Conservation (phyloP, 371 early-diverging fungal species). For the Mortierella sp. region DNA sequence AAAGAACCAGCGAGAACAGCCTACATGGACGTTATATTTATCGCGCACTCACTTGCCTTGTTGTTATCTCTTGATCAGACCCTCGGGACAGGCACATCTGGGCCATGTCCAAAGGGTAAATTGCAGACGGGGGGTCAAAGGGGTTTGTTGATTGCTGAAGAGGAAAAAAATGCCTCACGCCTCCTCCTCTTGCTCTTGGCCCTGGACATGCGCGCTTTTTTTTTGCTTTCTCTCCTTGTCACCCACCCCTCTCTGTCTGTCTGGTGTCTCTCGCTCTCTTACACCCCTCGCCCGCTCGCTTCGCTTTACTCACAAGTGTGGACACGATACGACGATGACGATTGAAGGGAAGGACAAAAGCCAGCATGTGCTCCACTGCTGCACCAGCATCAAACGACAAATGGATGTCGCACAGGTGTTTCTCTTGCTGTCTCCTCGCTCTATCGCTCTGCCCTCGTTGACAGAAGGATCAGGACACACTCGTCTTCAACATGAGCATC, state of each 20-base stretch:
- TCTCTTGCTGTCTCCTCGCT: too few species aligned
- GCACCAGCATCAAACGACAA: neutral
- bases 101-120: neutral
- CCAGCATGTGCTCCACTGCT: neutral
- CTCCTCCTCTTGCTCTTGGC: neutral
- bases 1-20: neutral
- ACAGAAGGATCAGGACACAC: too few species aligned
- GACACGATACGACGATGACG: neutral
- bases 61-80: neutral
- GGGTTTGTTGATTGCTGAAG: neutral
- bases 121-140: neutral
- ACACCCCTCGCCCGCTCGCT: neutral
- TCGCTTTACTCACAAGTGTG: neutral
- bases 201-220: neutral
- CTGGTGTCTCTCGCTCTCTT: neutral
- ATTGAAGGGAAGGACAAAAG: neutral
- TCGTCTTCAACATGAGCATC: too few species aligned
- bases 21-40: too few species aligned
- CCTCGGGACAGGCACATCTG: neutral
- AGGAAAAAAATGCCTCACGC: conserved; percentile 3
- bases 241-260: neutral
- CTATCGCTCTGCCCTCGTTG: too few species aligned
- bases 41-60: too few species aligned
- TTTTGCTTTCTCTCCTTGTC: neutral
- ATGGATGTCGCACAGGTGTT: neutral